Evolutionary conservation across 2,329 filamentous ascomycete genomes (phyloP).

Genomic region (Xylariaceae sp.): DNA sequence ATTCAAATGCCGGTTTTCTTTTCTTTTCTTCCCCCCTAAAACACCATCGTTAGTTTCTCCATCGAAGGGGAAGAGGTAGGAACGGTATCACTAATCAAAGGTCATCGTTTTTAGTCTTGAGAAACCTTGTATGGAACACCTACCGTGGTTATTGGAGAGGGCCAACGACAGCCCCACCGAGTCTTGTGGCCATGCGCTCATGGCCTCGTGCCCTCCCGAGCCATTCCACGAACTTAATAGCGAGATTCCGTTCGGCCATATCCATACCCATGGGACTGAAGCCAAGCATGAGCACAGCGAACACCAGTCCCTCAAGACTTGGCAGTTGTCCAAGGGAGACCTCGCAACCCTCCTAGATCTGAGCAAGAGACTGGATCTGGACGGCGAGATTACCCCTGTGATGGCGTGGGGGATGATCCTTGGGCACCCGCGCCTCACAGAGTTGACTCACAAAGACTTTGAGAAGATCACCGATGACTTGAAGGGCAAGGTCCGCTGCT

Average conservation of each 20-base stretch:
- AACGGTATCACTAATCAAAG: conserved; percentile 40
- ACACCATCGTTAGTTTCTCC: conserved; percentile 6
- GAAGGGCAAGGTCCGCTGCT: conserved; percentile 77
- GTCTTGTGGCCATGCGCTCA: conserved; percentile 82
- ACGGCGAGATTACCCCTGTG: conserved; percentile 88
- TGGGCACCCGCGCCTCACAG: conserved; percentile 60
- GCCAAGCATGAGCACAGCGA: conserved; percentile 42
- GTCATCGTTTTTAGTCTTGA: conserved; percentile 61
- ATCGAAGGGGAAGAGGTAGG: not conserved
- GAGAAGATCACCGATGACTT: conserved; percentile 67
- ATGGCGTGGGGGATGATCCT: conserved; percentile 89
- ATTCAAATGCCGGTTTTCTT: conserved; percentile 13
- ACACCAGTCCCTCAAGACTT: conserved; percentile 59
- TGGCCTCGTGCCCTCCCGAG: conserved; percentile 83
- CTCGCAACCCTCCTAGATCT: conserved; percentile 78
- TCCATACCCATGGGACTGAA: conserved; percentile 27
- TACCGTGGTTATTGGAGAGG: conserved; percentile 68
- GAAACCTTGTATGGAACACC: conserved; percentile 86
- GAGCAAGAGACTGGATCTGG: conserved; percentile 73
- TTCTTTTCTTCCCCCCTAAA: not conserved
- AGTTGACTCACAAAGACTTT: conserved; percentile 65
- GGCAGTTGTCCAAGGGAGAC: conserved; percentile 70
- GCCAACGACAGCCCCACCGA: conserved; percentile 55
- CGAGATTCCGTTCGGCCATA: conserved; percentile 49
- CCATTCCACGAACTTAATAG: conserved; percentile 45